Conservation (phyloP, 1,284 basidiomycete genomes). For the Fereydounia khargensis region DNA sequence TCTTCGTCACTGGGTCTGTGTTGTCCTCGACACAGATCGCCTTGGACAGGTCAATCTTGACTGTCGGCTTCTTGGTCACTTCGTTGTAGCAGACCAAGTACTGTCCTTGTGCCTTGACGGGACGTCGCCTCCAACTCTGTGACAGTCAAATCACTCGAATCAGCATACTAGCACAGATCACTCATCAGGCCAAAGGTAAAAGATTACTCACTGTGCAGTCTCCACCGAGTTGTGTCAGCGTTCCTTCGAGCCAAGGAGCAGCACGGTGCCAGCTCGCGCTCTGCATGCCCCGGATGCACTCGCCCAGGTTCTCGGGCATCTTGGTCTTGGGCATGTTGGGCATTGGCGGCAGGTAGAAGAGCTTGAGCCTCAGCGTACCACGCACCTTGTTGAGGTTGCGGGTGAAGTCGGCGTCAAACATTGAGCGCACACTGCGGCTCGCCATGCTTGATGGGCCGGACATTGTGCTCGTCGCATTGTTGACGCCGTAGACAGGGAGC, state of each 20-base stretch:
- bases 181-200: background rate
- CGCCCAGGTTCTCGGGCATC: slow-evolving; percentile 86
- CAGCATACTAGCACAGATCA: background rate
- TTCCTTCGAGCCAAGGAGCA: slow-evolving; percentile 75
- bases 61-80: slow-evolving; percentile 83
- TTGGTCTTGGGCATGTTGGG: slow-evolving; percentile 74
- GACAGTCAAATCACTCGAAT: too few species aligned
- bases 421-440: slow-evolving; percentile 4
- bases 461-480: slow-evolving; percentile 27
- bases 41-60: slow-evolving; percentile 85
- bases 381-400: slow-evolving; percentile 39
- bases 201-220: too few species aligned
- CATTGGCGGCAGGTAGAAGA: slow-evolving; percentile 82
- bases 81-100: slow-evolving; percentile 88
- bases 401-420: slow-evolving; percentile 27
- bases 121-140: slow-evolving; percentile 80
- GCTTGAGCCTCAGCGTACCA: slow-evolving; percentile 49
- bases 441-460: slow-evolving; percentile 31
- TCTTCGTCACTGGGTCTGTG: slow-evolving; percentile 12
- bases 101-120: slow-evolving; percentile 80
- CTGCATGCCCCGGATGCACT: slow-evolving; percentile 81
- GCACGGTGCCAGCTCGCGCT: slow-evolving; percentile 88
- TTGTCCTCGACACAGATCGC: slow-evolving; percentile 67
- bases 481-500: slow-evolving; percentile 45
- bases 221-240: slow-evolving; percentile 89